These are phyloP conservation scores for Pseudocercospora fijiensis DNA, from an alignment of 2,329 filamentous ascomycete species.

Conservation along the genomic window DNA sequence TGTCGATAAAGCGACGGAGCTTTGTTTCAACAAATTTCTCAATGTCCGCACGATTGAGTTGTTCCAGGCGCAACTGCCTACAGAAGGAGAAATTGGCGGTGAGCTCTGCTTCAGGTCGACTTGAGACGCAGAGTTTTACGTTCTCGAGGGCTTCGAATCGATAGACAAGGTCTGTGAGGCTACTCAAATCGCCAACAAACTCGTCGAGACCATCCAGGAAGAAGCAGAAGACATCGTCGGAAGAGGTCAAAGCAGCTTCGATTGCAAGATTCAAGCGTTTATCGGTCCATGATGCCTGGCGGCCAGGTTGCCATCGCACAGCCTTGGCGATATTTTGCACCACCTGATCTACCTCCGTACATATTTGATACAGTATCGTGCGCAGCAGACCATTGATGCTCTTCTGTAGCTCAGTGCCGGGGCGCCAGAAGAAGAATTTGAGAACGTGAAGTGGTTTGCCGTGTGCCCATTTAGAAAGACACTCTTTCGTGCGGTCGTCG, in stretches of 20 bases:
- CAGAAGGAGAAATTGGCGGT: not conserved
- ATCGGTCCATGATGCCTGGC: not conserved
- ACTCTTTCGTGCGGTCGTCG: not conserved
- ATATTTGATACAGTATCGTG: constrained; percentile 17
- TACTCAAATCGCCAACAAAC: not conserved
- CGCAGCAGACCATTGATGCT: constrained; percentile 18
- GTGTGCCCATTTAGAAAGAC: not conserved
- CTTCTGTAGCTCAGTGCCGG: constrained; percentile 14
- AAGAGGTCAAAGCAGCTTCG: not conserved
- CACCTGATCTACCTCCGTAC: not conserved
- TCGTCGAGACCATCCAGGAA: constrained; percentile 3
- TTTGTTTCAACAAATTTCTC: not conserved
- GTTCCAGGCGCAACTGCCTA: not conserved
- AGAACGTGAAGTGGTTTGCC: not conserved
- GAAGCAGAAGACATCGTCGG: not conserved
- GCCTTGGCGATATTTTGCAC: not conserved
- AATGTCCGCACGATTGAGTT: not conserved
- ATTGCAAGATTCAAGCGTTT: not conserved
- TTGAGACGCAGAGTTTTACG: not conserved
- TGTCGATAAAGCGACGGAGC: not conserved
- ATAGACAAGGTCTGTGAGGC: not conserved
- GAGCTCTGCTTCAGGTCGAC: not conserved
- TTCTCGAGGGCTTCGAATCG: not conserved
- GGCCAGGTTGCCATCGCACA: not conserved
- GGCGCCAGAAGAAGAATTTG: constrained; percentile 22